A percentile compares a stretch with the other conserved stretches of the same genome.
Conservation (phyloP, 768 basidiomycete species). For the Tephrocybe sp. region DNA sequence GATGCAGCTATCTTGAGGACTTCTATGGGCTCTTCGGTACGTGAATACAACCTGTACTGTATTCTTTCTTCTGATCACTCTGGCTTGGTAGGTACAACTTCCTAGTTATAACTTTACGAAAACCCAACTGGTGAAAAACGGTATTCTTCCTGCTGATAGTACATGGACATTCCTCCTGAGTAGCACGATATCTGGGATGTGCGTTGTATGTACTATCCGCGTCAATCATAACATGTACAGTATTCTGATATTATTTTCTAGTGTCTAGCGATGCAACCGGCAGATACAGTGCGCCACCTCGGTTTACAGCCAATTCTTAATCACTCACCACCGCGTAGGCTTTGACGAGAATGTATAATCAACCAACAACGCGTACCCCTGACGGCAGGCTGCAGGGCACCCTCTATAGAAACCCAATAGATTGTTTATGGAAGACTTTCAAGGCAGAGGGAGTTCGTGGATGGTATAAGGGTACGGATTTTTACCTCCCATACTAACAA, state of each 20-base stretch:
- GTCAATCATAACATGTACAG: background rate
- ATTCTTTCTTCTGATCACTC: slow-evolving; percentile 4
- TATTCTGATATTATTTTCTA: slow-evolving; percentile 24
- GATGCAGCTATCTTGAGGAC: slow-evolving; percentile 93
- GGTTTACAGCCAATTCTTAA: slow-evolving; percentile 3
- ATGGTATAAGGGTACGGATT: slow-evolving; percentile 84
- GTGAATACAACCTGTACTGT: slow-evolving; percentile 14
- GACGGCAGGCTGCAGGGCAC: slow-evolving; percentile 72
- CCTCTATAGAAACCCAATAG: slow-evolving; percentile 88
- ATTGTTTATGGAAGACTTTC: slow-evolving; percentile 96
- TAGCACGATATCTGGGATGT: slow-evolving; percentile 85
- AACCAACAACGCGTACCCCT: slow-evolving; percentile 71
- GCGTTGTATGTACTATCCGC: slow-evolving; percentile 64
- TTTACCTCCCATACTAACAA: too few relatives aligned
- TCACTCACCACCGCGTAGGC: slow-evolving; percentile 41
- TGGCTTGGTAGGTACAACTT: slow-evolving; percentile 73
- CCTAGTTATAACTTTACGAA: slow-evolving; percentile 97
- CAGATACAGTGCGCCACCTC: slow-evolving; percentile 60
- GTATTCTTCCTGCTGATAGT: slow-evolving; percentile 71
- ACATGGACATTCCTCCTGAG: slow-evolving; percentile 86
- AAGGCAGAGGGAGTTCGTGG: slow-evolving; percentile 85
- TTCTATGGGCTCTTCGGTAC: slow-evolving; percentile 87
- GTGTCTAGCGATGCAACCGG: slow-evolving; percentile 93
- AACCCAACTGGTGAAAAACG: slow-evolving; percentile 63
- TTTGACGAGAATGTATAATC: slow-evolving; percentile 94